phyloP scores from a whole-genome alignment of 164 flowering plant genomes.

The Dillenia suffruticosa region DNA sequence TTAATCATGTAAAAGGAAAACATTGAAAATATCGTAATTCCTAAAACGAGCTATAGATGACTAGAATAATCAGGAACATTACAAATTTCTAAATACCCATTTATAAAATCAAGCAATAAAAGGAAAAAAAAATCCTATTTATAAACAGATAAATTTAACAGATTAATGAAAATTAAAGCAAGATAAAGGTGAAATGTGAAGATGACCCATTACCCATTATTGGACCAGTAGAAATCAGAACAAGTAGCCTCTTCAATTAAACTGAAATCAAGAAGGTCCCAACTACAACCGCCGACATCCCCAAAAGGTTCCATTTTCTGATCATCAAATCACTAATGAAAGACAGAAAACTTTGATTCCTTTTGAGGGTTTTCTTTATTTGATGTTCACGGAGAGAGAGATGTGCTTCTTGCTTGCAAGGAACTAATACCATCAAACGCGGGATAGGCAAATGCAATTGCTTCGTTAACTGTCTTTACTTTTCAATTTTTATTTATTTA shows the following conservation, averaged over 20 bases:
- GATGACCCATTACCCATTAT: constrained; percentile 17
- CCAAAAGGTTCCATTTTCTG: constrained; percentile 24
- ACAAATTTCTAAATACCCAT: neutral
- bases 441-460: too few relatives aligned
- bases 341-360: too few relatives aligned
- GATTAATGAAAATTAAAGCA: neutral
- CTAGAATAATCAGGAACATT: neutral
- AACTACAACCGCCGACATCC: constrained; percentile 25
- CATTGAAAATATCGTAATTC: too few relatives aligned
- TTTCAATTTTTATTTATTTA: too few relatives aligned
- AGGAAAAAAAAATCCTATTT: neutral
- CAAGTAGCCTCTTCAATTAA: constrained; percentile 24
- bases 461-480: too few relatives aligned
- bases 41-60: neutral
- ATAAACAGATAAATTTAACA: neutral
- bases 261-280: constrained; percentile 34
- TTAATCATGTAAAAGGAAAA: too few relatives aligned
- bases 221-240: constrained; percentile 27
- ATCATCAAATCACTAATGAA: neutral
- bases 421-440: too few relatives aligned
- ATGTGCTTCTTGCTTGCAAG: too few relatives aligned
- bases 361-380: too few relatives aligned
- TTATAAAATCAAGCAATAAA: neutral
- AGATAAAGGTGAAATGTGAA: neutral
- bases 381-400: too few relatives aligned